Evolutionary conservation across 202 grass and related monocot genomes (phyloP).

Genomic region (Zizania palustris): DNA sequence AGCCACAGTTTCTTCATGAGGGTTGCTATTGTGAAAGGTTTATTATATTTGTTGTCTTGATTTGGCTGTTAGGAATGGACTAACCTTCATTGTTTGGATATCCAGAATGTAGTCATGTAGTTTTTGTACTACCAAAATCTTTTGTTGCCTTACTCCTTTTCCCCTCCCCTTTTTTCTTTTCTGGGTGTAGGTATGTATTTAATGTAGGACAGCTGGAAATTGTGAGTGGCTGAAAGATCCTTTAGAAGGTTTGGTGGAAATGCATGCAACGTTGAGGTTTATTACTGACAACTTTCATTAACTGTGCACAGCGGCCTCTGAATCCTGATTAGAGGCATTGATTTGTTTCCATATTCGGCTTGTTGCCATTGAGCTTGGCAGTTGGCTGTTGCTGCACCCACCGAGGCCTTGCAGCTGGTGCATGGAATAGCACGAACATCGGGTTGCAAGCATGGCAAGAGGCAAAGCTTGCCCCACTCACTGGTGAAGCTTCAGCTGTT

Average conservation of each 20-base stretch:
- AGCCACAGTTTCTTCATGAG: not conserved
- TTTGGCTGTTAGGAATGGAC: not conserved
- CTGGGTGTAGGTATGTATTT: not conserved
- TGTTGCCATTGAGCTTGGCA: conserved; percentile 9
- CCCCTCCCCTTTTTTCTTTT: not conserved
- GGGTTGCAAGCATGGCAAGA: conserved; percentile 22
- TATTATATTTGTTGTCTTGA: not conserved
- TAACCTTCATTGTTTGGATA: conserved; percentile 17
- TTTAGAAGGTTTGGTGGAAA: conserved; percentile 13
- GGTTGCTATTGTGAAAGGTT: not conserved
- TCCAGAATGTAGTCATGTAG: conserved; percentile 2
- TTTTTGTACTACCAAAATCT: not conserved
- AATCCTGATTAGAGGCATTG: conserved; percentile 14
- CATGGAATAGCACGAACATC: conserved; percentile 3
- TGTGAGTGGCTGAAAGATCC: conserved; percentile 9
- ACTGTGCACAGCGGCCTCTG: conserved; percentile 16
- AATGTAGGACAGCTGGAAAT: not conserved
- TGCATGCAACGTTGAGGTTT: conserved; percentile 20
- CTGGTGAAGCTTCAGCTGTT: conserved; percentile 1
- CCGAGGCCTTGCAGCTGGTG: not conserved
- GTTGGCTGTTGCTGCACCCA: conserved; percentile 12
- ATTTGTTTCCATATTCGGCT: conserved; percentile 23
- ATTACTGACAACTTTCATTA: conserved; percentile 35
- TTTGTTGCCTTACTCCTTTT: not conserved
- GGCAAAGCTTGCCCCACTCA: not conserved